Conservation (phyloP, 768 basidiomycete species). For the Rhodotorula kratochvilovae region DNA sequence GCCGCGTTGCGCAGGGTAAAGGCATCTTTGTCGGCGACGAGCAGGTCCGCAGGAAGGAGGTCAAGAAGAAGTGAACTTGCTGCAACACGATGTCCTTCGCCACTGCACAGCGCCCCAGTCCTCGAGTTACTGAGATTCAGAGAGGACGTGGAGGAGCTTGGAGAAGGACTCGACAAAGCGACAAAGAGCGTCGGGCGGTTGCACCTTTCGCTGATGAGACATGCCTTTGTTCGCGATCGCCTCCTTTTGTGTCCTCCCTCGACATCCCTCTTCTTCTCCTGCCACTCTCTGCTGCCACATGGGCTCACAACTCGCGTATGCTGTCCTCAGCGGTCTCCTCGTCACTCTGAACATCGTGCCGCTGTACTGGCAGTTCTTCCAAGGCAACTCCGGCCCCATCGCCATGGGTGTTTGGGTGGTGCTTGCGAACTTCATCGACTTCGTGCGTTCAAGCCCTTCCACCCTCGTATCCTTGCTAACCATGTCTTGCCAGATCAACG, state of each 20-base stretch:
- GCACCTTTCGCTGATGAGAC: not conserved
- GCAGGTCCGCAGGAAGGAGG: conserved; percentile 79
- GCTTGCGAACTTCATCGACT: not conserved
- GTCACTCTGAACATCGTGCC: conserved; percentile 24
- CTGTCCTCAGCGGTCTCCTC: not conserved
- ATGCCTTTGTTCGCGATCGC: not conserved
- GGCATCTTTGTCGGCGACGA: conserved; percentile 93
- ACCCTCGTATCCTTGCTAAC: not conserved
- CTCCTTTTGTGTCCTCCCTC: too few relatives aligned
- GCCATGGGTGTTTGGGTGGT: conserved; percentile 31
- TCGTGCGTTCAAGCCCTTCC: not conserved
- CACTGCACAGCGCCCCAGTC: too few relatives aligned
- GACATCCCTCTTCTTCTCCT: not conserved
- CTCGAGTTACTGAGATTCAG: too few relatives aligned
- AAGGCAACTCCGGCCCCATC: conserved; percentile 33
- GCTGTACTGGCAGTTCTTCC: conserved; percentile 30
- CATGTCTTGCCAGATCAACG: conserved; percentile 6
- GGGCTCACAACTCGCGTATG: conserved; percentile 11
- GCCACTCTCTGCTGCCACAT: not conserved
- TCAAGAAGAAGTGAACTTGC: conserved; percentile 81
- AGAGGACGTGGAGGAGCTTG: too few relatives aligned
- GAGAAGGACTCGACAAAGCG: too few relatives aligned
- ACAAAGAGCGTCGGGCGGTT: too few relatives aligned
- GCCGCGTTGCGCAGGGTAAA: conserved; percentile 50
- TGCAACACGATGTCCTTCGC: too few relatives aligned